Evolutionary conservation across 768 basidiomycete genomes (phyloP).

Genomic region (Macrocybe gigantea): DNA sequence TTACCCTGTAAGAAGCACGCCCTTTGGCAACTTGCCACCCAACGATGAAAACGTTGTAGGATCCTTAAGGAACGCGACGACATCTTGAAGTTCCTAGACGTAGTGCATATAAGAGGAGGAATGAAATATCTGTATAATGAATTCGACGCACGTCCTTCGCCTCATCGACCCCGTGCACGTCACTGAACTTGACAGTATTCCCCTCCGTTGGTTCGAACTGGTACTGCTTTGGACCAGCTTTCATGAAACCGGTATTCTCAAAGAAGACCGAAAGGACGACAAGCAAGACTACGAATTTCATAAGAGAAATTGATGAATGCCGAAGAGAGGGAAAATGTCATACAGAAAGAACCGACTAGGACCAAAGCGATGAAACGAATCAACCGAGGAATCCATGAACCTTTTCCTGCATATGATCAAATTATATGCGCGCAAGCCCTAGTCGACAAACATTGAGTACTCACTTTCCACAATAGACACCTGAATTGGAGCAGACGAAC

Average conservation of each 20-base stretch:
- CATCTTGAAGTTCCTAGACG: constrained; percentile 86
- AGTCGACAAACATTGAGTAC: constrained; percentile 18
- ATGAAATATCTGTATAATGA: background rate
- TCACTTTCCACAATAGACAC: constrained; percentile 80
- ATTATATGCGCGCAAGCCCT: background rate
- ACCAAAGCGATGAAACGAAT: constrained; percentile 56
- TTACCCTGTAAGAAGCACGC: constrained; percentile 81
- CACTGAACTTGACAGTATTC: constrained; percentile 83
- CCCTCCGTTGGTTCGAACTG: constrained; percentile 82
- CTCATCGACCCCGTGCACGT: constrained; percentile 97
- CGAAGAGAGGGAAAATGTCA: constrained; percentile 19
- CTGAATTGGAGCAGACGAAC: constrained; percentile 58
- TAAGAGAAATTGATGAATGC: background rate
- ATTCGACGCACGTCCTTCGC: constrained; percentile 72
- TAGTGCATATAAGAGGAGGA: constrained; percentile 4
- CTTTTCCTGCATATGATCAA: constrained; percentile 45
- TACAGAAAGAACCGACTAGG: constrained; percentile 60
- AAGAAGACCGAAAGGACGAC: constrained; percentile 85
- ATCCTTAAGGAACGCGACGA: constrained; percentile 93
- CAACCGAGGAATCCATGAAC: constrained; percentile 57
- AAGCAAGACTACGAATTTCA: constrained; percentile 54
- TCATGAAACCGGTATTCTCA: constrained; percentile 91
- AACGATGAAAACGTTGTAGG: constrained; percentile 85
- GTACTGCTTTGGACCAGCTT: constrained; percentile 73
- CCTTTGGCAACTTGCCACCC: constrained; percentile 93